Percentiles rank a stretch among this genome's conserved stretches.
Conservation (phyloP, 495 filamentous ascomycete genomes). For the Tuber melanosporum region DNA sequence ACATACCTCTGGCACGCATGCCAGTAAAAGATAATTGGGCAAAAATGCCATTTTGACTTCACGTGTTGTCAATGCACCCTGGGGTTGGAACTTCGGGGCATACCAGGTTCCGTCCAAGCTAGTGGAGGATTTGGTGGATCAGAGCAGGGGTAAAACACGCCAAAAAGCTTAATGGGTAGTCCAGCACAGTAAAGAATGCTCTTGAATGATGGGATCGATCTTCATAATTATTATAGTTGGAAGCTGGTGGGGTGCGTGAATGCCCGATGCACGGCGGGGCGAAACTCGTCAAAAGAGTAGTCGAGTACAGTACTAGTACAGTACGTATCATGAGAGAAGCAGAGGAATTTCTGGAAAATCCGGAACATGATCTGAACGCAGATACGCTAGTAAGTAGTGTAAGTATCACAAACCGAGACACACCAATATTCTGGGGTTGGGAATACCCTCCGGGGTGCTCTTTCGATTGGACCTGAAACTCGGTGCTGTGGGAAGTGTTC, state of each 20-base stretch:
- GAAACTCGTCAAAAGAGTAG: not conserved
- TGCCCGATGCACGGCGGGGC: not conserved
- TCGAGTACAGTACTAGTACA: too few relatives aligned
- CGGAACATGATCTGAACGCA: not conserved
- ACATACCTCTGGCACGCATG: not conserved
- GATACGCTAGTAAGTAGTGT: not conserved
- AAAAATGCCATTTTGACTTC: not conserved
- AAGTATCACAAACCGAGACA: not conserved
- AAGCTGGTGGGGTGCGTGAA: not conserved
- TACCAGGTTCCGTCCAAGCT: not conserved
- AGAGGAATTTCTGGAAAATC: not conserved
- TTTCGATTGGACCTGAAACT: not conserved
- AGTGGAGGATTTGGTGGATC: not conserved
- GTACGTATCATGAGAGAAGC: not conserved
- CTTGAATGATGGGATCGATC: not conserved
- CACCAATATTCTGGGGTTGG: not conserved
- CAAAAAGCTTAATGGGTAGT: not conserved
- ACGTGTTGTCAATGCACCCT: not conserved
- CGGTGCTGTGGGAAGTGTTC: not conserved
- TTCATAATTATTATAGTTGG: not conserved
- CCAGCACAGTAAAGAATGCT: not conserved
- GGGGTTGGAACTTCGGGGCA: not conserved
- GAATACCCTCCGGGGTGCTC: not conserved
- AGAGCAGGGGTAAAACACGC: not conserved
- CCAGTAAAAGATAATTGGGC: not conserved